phyloP scores from a whole-genome alignment of 495 filamentous ascomycete species.

The Trichoderma virens region DNA sequence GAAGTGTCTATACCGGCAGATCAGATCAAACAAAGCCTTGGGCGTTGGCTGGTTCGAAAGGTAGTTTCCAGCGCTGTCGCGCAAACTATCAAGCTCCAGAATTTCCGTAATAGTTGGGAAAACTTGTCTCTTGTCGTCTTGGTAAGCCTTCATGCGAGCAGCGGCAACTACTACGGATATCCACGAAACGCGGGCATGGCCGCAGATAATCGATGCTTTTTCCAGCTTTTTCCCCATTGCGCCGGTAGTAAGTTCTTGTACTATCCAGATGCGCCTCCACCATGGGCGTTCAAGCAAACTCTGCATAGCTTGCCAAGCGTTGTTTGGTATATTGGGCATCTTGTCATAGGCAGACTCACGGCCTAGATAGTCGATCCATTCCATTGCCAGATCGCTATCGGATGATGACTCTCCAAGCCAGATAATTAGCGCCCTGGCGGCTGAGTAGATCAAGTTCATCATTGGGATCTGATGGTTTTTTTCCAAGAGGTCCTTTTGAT shows the following conservation, averaged over 20 bases:
- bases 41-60: background rate
- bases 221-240: background rate
- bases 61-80: background rate
- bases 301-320: background rate
- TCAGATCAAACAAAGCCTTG: background rate
- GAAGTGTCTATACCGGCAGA: background rate
- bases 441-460: constrained; percentile 1
- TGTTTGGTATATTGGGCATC: background rate
- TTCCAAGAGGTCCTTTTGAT: background rate
- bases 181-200: background rate
- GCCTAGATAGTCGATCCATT: background rate
- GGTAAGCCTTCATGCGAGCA: background rate
- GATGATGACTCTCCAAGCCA: background rate
- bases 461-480: constrained; percentile 8
- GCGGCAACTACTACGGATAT: background rate
- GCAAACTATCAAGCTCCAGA: background rate
- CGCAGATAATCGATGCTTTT: background rate
- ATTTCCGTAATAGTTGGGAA: background rate
- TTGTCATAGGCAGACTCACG: background rate
- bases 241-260: background rate
- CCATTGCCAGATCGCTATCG: background rate
- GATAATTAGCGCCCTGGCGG: background rate
- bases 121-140: background rate
- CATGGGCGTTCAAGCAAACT: background rate
- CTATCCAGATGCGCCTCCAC: constrained; percentile 2